Evolutionary conservation across 2,329 filamentous ascomycete species (phyloP), one percentile per base, ranked within the genome.

Genomic region (Myriangium duriaei): DNA sequence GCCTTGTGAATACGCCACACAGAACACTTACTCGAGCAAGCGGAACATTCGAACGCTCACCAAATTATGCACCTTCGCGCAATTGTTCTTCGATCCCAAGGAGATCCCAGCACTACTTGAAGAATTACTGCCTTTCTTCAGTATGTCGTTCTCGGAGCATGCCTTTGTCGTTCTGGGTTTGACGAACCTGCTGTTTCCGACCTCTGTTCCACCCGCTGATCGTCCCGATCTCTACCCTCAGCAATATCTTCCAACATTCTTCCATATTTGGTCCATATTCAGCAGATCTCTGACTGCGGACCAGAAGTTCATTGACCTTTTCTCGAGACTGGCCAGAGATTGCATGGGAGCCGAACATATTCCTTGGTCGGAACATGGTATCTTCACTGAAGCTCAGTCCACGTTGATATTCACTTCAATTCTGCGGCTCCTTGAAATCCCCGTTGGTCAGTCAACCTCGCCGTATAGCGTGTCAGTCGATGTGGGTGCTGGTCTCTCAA

Each of bases 231-330:
- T 93, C n/a, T 78, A 86, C 49, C 88, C 91, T 1, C 79, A 87
- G 47, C 78, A 88, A 53, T 88, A 92, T 52, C 65, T 96, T 24
- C 91, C 91, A 3, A 94, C 88, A 1, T 80, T 94, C 50, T 98
- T 98, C 66, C 91, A 98, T 58, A 63, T 96, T 1, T 98, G 91
- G 91, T 91, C 87, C 1, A 69, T 96, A 30, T 77, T 96, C 47
- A 91, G 85, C 49, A 73, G 92, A 36, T 96, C 88, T 1, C 91
- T 84, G 58, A 71, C 77, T 3, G 81, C 91, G 44, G 91, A 98
- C 58, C 74, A 82, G 41, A 80, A 81, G 45, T 87, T 93, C 51
- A 73, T 96, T 46, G 91, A 98, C 59, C 72, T 94, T 19, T 74
- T 94, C 45, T 96, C 91, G 10, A 73, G 91, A 37, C 66, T 95